Evolutionary conservation across 2,329 filamentous ascomycete genomes (phyloP).

Genomic region (Xylogone sp.): DNA sequence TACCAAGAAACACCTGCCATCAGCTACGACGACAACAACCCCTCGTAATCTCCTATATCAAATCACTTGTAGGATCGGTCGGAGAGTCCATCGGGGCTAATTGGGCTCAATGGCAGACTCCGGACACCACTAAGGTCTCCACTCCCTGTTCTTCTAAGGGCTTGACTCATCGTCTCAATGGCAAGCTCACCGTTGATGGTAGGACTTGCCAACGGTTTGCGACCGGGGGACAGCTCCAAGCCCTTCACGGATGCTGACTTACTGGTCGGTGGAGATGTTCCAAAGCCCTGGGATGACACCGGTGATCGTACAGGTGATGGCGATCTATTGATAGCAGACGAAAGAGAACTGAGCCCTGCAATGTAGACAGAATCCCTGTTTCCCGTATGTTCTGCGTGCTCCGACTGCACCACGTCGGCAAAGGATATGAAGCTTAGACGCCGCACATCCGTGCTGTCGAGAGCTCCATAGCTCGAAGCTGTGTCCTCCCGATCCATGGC

Average conservation of each 20-base stretch:
- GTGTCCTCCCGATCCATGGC: constrained; percentile 51
- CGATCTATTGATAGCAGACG: constrained; percentile 58
- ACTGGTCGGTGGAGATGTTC: constrained; percentile 72
- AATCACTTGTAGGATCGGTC: constrained; percentile 21
- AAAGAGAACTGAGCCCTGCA: constrained; percentile 60
- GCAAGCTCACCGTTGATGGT: constrained; percentile 66
- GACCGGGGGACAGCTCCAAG: constrained; percentile 63
- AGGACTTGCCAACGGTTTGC: constrained; percentile 59
- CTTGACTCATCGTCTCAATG: constrained; percentile 92
- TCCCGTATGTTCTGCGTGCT: constrained; percentile 62
- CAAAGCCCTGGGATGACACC: constrained; percentile 65
- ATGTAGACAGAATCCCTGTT: constrained; percentile 69
- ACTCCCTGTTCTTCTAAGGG: constrained; percentile 78
- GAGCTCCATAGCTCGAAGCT: constrained; percentile 70
- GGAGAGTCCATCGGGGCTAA: constrained; percentile 35
- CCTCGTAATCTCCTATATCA: not conserved
- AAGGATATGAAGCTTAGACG: constrained; percentile 95
- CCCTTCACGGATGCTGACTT: constrained; percentile 72
- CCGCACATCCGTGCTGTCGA: constrained; percentile 75
- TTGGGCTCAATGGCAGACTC: constrained; percentile 56
- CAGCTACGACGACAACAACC: not conserved
- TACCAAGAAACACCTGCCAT: constrained; percentile 5
- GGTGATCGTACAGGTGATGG: constrained; percentile 79
- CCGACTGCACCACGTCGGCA: constrained; percentile 87
- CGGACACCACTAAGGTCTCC: constrained; percentile 63